Evolutionary conservation across 1,139 yeast genomes (phyloP).

Genomic region (Geotrichum phurueaensis): DNA sequence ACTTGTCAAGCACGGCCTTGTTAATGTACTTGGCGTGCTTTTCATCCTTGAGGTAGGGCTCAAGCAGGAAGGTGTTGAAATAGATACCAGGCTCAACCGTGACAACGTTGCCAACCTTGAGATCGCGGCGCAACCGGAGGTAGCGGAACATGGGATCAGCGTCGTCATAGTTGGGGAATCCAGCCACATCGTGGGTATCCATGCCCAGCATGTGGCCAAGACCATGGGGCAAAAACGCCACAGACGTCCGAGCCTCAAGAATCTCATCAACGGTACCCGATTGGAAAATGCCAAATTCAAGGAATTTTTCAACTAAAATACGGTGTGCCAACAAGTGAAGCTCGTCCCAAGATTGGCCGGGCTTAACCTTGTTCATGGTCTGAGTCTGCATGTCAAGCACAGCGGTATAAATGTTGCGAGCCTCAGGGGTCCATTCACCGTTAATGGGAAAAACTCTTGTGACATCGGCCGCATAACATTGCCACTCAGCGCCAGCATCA

Average conservation of each 20-base stretch:
- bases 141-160: conserved; percentile 67
- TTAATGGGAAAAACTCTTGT: conserved; percentile 90
- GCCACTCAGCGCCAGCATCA: conserved; percentile 98
- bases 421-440: conserved; percentile 87
- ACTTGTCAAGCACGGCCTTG: conserved; percentile 59
- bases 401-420: conserved; percentile 71
- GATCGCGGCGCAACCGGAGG: conserved; percentile 70
- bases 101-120: conserved; percentile 73
- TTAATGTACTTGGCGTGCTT: conserved; percentile 58
- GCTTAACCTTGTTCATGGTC: conserved; percentile 63
- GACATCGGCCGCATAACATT: conserved; percentile 85
- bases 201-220: conserved; percentile 88
- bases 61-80: conserved; percentile 75
- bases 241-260: conserved; percentile 61
- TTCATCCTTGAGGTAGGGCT: conserved; percentile 56
- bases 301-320: conserved; percentile 64
- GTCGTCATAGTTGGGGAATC: conserved; percentile 77
- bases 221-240: conserved; percentile 89
- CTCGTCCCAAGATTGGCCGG: conserved; percentile 83
- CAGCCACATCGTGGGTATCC: conserved; percentile 96
- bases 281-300: conserved; percentile 71
- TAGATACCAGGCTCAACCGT: conserved; percentile 96
- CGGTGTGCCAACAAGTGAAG: conserved; percentile 75
- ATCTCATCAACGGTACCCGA: conserved; percentile 61
- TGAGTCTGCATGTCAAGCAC: conserved; percentile 77